A percentile compares a stretch with the other conserved stretches of the same genome.
Evolutionary conservation across 2,329 filamentous ascomycete genomes (phyloP).

Genomic region (Paraphoma chrysanthemicola): DNA sequence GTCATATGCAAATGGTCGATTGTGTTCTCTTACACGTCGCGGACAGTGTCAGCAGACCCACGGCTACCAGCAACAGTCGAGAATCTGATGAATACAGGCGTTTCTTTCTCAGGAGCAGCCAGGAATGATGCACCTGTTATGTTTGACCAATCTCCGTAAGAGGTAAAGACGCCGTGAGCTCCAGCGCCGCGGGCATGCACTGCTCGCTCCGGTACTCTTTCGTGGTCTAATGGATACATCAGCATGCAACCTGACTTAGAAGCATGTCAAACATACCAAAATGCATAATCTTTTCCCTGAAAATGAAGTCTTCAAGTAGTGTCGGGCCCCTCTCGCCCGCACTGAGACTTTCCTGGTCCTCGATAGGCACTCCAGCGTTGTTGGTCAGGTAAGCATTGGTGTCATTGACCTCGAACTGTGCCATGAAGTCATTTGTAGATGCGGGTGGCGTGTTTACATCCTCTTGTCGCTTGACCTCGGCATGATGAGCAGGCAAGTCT

Average conservation of each 20-base stretch:
- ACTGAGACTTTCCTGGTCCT: constrained; percentile 70
- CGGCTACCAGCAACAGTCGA: constrained; percentile 75
- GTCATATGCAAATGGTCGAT: background rate
- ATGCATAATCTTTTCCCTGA: constrained; percentile 66
- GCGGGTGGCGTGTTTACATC: constrained; percentile 7
- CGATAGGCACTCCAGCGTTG: constrained; percentile 72
- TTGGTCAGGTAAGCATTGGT: constrained; percentile 58
- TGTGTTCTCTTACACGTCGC: constrained; percentile 61
- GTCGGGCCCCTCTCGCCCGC: constrained; percentile 72
- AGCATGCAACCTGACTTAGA: background rate
- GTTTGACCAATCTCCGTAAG: constrained; percentile 71
- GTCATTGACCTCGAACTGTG: constrained; percentile 47
- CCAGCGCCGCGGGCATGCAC: constrained; percentile 74
- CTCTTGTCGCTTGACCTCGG: constrained; percentile 37
- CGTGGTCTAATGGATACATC: constrained; percentile 15
- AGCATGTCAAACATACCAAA: constrained; percentile 13
- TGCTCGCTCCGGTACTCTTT: constrained; percentile 58
- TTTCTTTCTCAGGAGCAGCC: constrained; percentile 63
- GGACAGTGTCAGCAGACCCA: constrained; percentile 72
- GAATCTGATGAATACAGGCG: constrained; percentile 72
- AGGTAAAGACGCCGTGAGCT: constrained; percentile 74
- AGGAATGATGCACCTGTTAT: constrained; percentile 74
- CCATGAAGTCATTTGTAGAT: constrained; percentile 44
- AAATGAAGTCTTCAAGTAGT: constrained; percentile 75
- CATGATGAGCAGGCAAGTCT: constrained; percentile 37